Evolutionary conservation across 306 rosid genomes (phyloP).

Genomic region (Erythrophleum fordii): DNA sequence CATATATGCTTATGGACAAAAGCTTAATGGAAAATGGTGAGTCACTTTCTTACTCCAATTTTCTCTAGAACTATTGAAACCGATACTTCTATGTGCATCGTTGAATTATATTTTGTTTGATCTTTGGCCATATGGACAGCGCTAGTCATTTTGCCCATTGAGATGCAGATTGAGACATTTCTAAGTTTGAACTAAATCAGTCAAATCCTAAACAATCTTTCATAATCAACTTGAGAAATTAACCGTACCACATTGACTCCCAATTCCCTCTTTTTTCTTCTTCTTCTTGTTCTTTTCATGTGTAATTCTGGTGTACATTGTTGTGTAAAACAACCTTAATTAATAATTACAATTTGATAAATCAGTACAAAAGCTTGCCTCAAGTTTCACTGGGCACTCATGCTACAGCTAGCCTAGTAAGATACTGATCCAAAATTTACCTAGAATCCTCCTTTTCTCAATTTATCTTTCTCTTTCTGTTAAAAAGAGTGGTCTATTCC

Average conservation of each 20-base stretch:
- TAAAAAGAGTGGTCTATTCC: no score
- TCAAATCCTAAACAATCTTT: not conserved
- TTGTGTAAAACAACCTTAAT: no score
- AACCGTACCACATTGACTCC: not conserved
- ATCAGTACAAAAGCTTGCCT: not conserved
- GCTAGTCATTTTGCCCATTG: not conserved
- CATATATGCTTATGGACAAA: not conserved
- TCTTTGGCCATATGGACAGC: no score
- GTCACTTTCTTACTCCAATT: not conserved
- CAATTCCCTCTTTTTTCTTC: not conserved
- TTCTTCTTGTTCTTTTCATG: no score
- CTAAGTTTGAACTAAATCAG: not conserved
- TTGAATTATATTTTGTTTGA: not conserved
- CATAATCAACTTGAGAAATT: not conserved
- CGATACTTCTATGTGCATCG: not conserved
- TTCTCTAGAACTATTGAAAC: not conserved
- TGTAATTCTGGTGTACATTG: no score
- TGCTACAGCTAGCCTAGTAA: no score
- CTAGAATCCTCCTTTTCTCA: no score
- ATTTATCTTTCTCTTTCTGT: no score
- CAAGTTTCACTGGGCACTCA: no score
- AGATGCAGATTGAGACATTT: not conserved
- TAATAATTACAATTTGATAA: not conserved
- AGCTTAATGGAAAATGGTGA: not conserved
- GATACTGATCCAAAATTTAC: no score